phyloP scores from a whole-genome alignment of 2,329 filamentous ascomycete species.

The Fusarium chlamydosporum region DNA sequence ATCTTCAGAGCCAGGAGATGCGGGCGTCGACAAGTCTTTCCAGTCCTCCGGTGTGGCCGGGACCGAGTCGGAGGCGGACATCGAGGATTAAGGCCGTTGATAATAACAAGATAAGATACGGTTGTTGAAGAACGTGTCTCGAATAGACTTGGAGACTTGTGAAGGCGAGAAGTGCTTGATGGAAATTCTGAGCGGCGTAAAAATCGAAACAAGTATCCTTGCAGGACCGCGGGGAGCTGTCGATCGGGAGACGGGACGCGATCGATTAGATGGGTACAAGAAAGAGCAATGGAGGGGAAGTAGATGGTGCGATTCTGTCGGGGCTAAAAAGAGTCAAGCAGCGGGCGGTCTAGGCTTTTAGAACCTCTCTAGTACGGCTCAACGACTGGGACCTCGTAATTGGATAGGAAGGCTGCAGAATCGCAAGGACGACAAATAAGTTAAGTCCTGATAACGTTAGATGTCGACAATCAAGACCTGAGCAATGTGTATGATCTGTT shows the following conservation, averaged over 20 bases:
- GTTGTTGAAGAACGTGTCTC: not conserved
- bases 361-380: slow-evolving; percentile 28
- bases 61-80: slow-evolving; percentile 56
- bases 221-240: slow-evolving; percentile 34
- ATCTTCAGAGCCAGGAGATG: slow-evolving; percentile 61
- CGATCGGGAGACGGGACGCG: slow-evolving; percentile 46
- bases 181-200: slow-evolving; percentile 30
- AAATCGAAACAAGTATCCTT: slow-evolving; percentile 41
- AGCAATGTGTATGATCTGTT: slow-evolving; percentile 9
- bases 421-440: slow-evolving; percentile 15
- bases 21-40: slow-evolving; percentile 56
- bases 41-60: slow-evolving; percentile 65
- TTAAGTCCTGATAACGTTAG: slow-evolving; percentile 20
- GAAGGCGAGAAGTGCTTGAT: slow-evolving; percentile 9
- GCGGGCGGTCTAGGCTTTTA: slow-evolving; percentile 48
- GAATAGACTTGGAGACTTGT: slow-evolving; percentile 7
- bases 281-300: slow-evolving; percentile 47
- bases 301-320: slow-evolving; percentile 50
- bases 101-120: slow-evolving; percentile 5
- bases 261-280: slow-evolving; percentile 50
- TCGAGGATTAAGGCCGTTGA: slow-evolving; percentile 30
- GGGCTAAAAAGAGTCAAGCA: slow-evolving; percentile 46
- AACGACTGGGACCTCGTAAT: slow-evolving; percentile 37
- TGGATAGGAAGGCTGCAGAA: slow-evolving; percentile 32
- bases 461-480: slow-evolving; percentile 12